These are phyloP conservation scores for Coniochaeta prunicola DNA, from an alignment of 2,329 filamentous ascomycete genomes.

Conservation along the genomic window DNA sequence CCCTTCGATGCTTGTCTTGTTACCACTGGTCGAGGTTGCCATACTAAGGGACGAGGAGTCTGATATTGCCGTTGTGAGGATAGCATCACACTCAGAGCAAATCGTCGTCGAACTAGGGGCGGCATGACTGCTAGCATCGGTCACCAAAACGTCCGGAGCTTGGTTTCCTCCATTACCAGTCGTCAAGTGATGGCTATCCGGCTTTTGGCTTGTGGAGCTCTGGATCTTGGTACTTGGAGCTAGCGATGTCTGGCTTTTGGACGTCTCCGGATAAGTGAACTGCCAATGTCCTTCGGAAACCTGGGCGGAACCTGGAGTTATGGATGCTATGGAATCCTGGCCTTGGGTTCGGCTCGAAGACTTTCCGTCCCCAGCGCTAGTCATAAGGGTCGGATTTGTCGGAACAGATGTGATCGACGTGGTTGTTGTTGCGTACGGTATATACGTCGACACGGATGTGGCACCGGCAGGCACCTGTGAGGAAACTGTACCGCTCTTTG, in stretches of 20 bases:
- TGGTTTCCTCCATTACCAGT: background rate
- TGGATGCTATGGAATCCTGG: background rate
- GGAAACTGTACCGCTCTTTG: background rate
- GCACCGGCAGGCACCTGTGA: background rate
- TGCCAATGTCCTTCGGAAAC: background rate
- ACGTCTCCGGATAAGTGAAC: background rate
- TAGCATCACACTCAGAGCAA: background rate
- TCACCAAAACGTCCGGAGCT: background rate
- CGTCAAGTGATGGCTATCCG: background rate
- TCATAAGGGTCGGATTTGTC: background rate
- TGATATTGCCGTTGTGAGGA: background rate
- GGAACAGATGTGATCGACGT: background rate
- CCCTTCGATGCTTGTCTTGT: background rate
- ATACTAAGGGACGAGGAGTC: background rate
- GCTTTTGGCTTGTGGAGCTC: background rate
- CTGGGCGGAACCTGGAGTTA: background rate
- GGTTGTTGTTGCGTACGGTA: background rate
- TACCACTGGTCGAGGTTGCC: background rate
- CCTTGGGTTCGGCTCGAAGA: background rate
- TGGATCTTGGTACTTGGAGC: background rate
- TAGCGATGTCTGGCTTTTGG: background rate
- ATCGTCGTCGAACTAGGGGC: background rate
- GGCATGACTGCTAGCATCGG: background rate
- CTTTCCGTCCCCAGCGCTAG: background rate
- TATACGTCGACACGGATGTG: too few species aligned